Evolutionary conservation across 495 filamentous ascomycete species (phyloP).

Genomic region (Talaromyces trachyspermus): DNA sequence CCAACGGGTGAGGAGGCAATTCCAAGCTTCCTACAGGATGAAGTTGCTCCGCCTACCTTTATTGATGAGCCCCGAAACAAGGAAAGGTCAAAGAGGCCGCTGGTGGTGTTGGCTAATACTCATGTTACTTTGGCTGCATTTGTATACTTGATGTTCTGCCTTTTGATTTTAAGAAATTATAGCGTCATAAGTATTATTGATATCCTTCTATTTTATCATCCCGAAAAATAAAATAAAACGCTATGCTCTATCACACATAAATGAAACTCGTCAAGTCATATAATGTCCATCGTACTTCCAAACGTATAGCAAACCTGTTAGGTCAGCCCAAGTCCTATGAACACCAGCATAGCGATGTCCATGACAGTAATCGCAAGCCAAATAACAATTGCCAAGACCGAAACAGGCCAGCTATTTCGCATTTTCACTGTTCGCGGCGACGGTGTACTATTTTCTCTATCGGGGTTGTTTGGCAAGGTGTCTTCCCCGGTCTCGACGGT

Average conservation of each 20-base stretch:
- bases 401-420: slow-evolving; percentile 54
- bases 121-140: neutral
- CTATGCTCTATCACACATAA: neutral
- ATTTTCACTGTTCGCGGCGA: slow-evolving; percentile 39
- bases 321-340: slow-evolving; percentile 49
- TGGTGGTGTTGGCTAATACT: slow-evolving; percentile 27
- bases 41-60: slow-evolving; percentile 71
- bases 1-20: slow-evolving; percentile 53
- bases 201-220: neutral
- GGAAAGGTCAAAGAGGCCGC: slow-evolving; percentile 70
- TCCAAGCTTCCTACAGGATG: slow-evolving; percentile 85
- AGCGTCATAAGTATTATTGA: no score
- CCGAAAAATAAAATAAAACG: neutral
- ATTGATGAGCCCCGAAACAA: slow-evolving; percentile 72
- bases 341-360: slow-evolving; percentile 65
- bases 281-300: neutral
- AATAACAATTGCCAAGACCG: slow-evolving; percentile 47
- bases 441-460: slow-evolving; percentile 10
- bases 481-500: slow-evolving; percentile 43
- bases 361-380: slow-evolving; percentile 65
- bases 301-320: slow-evolving; percentile 4
- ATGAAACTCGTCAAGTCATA: neutral
- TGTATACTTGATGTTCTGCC: neutral
- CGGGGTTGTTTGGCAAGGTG: slow-evolving; percentile 6
- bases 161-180: no score